Evolutionary conservation across 495 filamentous ascomycete genomes (phyloP), one percentile per base, ranked within the genome.

Genomic region (Collariella sp.): DNA sequence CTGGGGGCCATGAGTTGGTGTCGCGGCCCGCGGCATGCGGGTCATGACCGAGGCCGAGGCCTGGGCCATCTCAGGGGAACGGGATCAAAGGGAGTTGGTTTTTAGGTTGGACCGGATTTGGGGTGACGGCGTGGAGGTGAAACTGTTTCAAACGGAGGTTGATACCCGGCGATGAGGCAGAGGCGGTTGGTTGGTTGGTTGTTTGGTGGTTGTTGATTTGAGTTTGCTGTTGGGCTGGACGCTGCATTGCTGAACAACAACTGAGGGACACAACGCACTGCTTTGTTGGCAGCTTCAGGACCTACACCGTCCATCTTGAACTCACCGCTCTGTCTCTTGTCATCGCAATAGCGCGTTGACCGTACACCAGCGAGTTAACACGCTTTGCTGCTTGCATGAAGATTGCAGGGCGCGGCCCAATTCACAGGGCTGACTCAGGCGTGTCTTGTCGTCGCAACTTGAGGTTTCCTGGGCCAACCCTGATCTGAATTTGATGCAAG

Each of bases 381-480:
- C n/a, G n/a, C n/a, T n/a, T n/a, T n/a, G n/a, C n/a, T 33, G 26
- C 18, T 12, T 51, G 48, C 48, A 51, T 42, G 39, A 43, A 43
- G 24, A 51, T 34, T 38, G 34, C 46, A 38, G 46, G 33, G 46
- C 31, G 18, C 11, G 20, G 48, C 49, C 49, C 22, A 51, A 51
- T 51, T 42, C 40, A 36, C 33, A 26, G 24, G 38, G 49, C 49
- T 51, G 49, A 51, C 49, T 51, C 49, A 51, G 38, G 24, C 36
- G 47, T 18, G 39, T 38, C 39, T 13, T 51, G 7, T 51, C 38
- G 41, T 43, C 26, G n/a, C 39, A 0, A 43, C 33, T n/a, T 23
- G n/a, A 26, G 16, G 20, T 10, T 22, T 2, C 6, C 26, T 31
- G 11, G 11, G 38, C 26, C 29, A 19, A 40, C 23, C 26, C 16